Conservation (phyloP, 139 green algal genomes). For the Ulvella scutata region DNA sequence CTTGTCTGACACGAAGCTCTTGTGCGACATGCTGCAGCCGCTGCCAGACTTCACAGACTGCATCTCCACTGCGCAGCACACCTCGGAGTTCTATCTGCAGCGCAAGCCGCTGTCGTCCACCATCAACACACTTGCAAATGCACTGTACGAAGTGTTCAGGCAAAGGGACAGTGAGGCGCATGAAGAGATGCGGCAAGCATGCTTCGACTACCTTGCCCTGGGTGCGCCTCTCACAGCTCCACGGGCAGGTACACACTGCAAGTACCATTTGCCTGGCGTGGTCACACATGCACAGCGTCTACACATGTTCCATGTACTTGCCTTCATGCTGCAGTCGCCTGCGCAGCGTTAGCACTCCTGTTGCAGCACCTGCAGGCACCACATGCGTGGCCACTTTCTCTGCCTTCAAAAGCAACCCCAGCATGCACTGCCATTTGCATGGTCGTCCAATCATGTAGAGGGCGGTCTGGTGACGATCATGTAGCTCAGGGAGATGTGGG, state of each 20-base stretch:
- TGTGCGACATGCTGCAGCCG: conserved; percentile 63
- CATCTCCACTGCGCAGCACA: conserved; percentile 37
- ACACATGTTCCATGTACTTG: conserved; percentile 66
- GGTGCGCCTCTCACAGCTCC: conserved; percentile 38
- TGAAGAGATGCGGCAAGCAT: conserved; percentile 90
- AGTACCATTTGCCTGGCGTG: too few relatives aligned
- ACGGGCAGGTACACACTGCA: too few relatives aligned
- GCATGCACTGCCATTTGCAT: too few relatives aligned
- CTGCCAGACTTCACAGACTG: conserved; percentile 58
- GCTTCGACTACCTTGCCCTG: conserved; percentile 91
- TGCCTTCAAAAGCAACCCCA: too few relatives aligned
- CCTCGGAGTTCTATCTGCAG: conserved; percentile 67
- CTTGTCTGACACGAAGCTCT: conserved; percentile 71
- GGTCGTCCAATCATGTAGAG: too few relatives aligned
- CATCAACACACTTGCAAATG: conserved; percentile 97
- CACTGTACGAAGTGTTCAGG: conserved; percentile 81
- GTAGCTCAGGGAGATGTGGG: background rate
- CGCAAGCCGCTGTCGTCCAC: conserved; percentile 84
- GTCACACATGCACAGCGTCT: too few relatives aligned
- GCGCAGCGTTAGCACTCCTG: too few relatives aligned
- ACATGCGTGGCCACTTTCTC: background rate
- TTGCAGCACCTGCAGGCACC: background rate
- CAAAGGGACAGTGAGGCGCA: conserved; percentile 48
- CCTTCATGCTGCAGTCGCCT: conserved; percentile 34
- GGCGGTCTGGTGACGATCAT: too few relatives aligned